Evolutionary conservation across 1,284 basidiomycete species (phyloP), one percentile per base, ranked within the genome.

Genomic region (Sporisorium scitamineum): DNA sequence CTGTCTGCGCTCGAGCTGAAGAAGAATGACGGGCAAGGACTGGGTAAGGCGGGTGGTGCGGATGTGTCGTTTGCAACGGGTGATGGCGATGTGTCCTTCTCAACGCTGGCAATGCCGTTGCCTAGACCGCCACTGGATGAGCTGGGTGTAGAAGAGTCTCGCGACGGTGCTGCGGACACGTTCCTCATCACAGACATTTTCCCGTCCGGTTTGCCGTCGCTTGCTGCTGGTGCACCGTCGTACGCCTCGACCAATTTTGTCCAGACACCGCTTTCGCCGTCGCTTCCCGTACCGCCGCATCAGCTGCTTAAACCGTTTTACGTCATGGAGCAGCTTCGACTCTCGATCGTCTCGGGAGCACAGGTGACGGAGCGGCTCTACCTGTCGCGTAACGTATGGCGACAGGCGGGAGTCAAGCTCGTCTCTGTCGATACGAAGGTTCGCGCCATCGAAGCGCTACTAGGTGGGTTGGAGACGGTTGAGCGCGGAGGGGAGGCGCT

Each of bases 301-400:
- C 37, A 67, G n/a, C 42, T 72, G 1, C 55, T 79, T 1, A 52
- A 64, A 26, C 80, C 80, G 3, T 82, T 78, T 55, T 45, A 55
- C 42, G 41, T 70, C 14, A 66, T 72, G 60, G 53, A 58, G 5
- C 63, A 64, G 52, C 63, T 80, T 11, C 61, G 57, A 11, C n/a
- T 24, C 9, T 72, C 66, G 42, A 78, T 81, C 18, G 14, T 26
- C 3, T 32, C 39, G 0, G 95, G 95, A 13, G 93, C 92, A 14
- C 97, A 96, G 84, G 88, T 98, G 62, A 96, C 94, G 1, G 90
- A 91, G 27, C 90, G 91, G 45, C 87, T 99, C 68, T 95, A 95
- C 85, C 91, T 98, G 22, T 93, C 94, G 6, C 90, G 91, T 51
- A 92, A 92, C 71, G 91, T 96, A 11, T 99, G 96, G 96, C 67